phyloP scores from a whole-genome alignment of 2,329 filamentous ascomycete species.

The Fusarium sp. region DNA sequence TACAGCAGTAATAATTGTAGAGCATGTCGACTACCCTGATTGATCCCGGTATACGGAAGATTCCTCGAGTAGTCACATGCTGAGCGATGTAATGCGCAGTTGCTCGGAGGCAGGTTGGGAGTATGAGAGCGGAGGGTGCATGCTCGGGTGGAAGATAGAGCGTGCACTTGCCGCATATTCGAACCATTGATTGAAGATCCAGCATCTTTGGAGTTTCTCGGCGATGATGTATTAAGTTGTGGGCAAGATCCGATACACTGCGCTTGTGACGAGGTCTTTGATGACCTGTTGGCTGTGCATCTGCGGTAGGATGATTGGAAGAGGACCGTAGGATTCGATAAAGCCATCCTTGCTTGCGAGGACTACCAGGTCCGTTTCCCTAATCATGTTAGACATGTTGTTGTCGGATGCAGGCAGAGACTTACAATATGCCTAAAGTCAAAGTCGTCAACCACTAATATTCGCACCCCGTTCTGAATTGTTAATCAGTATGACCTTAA shows the following conservation, averaged over 20 bases:
- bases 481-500: background rate
- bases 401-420: background rate
- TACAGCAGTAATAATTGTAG: conserved; percentile 72
- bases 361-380: conserved; percentile 36
- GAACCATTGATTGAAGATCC: conserved; percentile 70
- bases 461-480: conserved; percentile 66
- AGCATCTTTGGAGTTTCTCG: conserved; percentile 63
- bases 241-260: conserved; percentile 68
- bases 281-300: conserved; percentile 9
- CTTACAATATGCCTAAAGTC: conserved; percentile 52
- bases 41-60: conserved; percentile 75
- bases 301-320: conserved; percentile 30
- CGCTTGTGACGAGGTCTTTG: conserved; percentile 58
- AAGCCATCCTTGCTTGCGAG: conserved; percentile 56
- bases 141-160: conserved; percentile 72
- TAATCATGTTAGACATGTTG: conserved; percentile 29
- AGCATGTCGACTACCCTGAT: conserved; percentile 67
- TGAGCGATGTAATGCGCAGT: conserved; percentile 74
- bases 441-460: conserved; percentile 56
- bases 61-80: conserved; percentile 66
- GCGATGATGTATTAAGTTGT: conserved; percentile 58
- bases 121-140: conserved; percentile 66
- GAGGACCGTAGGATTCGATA: conserved; percentile 54
- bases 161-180: conserved; percentile 72
- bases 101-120: conserved; percentile 76